Evolutionary conservation across 805 yeast genomes (phyloP).

Genomic region (Metschnikowia drakensbergensis): DNA sequence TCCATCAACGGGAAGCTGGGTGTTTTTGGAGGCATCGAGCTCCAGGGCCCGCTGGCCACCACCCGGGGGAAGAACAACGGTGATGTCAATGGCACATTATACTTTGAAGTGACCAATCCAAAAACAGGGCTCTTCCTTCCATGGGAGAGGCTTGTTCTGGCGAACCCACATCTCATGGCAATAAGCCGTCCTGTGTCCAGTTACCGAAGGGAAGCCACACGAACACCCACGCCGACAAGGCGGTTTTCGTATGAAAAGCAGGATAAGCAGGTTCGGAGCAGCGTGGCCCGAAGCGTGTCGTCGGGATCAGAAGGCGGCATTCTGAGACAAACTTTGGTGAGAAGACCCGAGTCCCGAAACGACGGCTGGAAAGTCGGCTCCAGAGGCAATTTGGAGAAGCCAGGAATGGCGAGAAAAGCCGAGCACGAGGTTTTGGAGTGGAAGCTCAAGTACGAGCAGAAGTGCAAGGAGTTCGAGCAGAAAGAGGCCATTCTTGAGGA

Average conservation of each 20-base stretch:
- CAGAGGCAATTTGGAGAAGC: not conserved
- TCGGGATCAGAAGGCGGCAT: not conserved
- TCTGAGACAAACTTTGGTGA: not conserved
- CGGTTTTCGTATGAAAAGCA: not conserved
- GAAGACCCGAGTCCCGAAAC: not conserved
- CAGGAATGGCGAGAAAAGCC: not conserved
- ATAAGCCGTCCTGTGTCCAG: constrained; percentile 6
- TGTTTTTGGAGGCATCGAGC: constrained; percentile 81
- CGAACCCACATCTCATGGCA: constrained; percentile 28
- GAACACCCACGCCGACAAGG: constrained; percentile 6
- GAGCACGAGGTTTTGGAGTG: constrained; percentile 5
- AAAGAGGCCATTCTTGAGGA: constrained; percentile 46
- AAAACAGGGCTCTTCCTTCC: constrained; percentile 75
- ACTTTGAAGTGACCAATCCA: constrained; percentile 62
- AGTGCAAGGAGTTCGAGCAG: constrained; percentile 32
- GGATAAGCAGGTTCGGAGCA: not conserved
- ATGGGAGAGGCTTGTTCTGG: constrained; percentile 40
- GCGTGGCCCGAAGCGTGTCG: not conserved
- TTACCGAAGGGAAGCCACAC: not conserved
- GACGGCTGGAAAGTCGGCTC: not conserved
- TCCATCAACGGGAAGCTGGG: constrained; percentile 68
- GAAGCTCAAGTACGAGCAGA: constrained; percentile 8
- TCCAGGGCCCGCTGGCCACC: constrained; percentile 56
- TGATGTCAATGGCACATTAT: constrained; percentile 63
- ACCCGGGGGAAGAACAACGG: constrained; percentile 82